phyloP scores from a whole-genome alignment of 2,329 filamentous ascomycete genomes.

The Colletotrichum spaethianum region DNA sequence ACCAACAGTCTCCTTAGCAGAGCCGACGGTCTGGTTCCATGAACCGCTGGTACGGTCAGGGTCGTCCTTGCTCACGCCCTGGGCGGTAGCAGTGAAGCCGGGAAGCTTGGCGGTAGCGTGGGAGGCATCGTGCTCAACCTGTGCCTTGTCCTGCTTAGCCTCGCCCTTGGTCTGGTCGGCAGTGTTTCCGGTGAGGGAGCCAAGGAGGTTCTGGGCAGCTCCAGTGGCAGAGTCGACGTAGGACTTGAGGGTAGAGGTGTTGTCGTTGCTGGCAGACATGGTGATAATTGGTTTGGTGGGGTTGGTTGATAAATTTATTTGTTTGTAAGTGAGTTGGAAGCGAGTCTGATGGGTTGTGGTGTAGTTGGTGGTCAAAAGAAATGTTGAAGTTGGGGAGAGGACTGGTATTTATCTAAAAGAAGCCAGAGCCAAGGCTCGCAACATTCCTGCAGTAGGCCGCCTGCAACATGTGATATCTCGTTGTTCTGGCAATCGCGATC shows the following conservation, averaged over 20 bases:
- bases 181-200: constrained; percentile 80
- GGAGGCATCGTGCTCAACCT: constrained; percentile 79
- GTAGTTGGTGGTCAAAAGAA: not conserved
- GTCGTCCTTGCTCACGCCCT: constrained; percentile 80
- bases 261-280: constrained; percentile 43
- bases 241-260: constrained; percentile 83
- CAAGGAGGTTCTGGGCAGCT: constrained; percentile 79
- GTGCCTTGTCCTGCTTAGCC: constrained; percentile 74
- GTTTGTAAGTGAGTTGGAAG: constrained; percentile 7
- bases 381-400: not conserved
- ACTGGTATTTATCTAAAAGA: constrained; percentile 30
- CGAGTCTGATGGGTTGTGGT: not conserved
- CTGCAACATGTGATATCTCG: constrained; percentile 34
- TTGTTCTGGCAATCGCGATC: constrained; percentile 32
- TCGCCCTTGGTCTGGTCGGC: constrained; percentile 77
- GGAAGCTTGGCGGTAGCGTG: constrained; percentile 83
- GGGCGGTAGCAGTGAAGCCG: constrained; percentile 76
- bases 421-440: not conserved
- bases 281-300: constrained; percentile 10
- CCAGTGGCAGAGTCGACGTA: constrained; percentile 82
- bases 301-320: not conserved
- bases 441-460: constrained; percentile 10
- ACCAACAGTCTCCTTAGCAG: constrained; percentile 86
- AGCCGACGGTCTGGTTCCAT: constrained; percentile 92
- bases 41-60: constrained; percentile 78